A percentile compares a stretch with the other conserved stretches of the same genome.
phyloP scores from a whole-genome alignment of 2,329 filamentous ascomycete genomes.

The Didymella keratinophila region DNA sequence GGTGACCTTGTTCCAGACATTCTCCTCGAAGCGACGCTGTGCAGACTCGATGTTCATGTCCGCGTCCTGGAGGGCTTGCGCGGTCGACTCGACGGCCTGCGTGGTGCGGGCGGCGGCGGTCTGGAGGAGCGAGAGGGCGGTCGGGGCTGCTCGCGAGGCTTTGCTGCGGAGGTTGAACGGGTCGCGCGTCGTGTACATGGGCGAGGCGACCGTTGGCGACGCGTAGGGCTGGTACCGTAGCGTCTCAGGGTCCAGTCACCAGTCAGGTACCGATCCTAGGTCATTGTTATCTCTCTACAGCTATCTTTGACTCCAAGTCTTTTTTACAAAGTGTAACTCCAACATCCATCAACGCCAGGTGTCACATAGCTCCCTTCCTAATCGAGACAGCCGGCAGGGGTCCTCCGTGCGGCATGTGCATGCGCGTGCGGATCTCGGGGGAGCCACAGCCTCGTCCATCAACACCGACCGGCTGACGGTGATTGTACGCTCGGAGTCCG shows the following conservation, averaged over 20 bases:
- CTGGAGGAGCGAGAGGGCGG: conserved; percentile 44
- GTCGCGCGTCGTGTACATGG: conserved; percentile 56
- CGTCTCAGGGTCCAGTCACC: conserved; percentile 18
- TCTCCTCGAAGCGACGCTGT: conserved; percentile 52
- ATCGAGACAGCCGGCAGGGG: conserved; percentile 32
- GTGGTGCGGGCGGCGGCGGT: conserved; percentile 39
- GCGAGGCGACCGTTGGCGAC: conserved; percentile 16
- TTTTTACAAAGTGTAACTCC: no score
- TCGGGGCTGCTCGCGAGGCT: conserved; percentile 37
- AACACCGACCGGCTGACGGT: conserved; percentile 9
- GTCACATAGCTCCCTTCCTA: conserved; percentile 32
- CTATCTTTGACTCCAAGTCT: no score
- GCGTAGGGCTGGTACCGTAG: conserved; percentile 16
- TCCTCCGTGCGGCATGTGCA: conserved; percentile 10
- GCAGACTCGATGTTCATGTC: conserved; percentile 55
- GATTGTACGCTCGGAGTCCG: conserved; percentile 3
- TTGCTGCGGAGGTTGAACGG: conserved; percentile 55
- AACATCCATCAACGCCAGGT: conserved; percentile 25
- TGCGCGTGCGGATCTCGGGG: conserved; percentile 24
- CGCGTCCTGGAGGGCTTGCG: conserved; percentile 40
- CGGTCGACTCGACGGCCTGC: conserved; percentile 27
- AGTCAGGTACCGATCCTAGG: conserved; percentile 1
- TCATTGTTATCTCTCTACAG: neutral
- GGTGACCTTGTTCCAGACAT: conserved; percentile 62
- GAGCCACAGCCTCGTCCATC: conserved; percentile 15